Conservation (phyloP, 2,329 filamentous ascomycete species). For the Cercospora sp. region DNA sequence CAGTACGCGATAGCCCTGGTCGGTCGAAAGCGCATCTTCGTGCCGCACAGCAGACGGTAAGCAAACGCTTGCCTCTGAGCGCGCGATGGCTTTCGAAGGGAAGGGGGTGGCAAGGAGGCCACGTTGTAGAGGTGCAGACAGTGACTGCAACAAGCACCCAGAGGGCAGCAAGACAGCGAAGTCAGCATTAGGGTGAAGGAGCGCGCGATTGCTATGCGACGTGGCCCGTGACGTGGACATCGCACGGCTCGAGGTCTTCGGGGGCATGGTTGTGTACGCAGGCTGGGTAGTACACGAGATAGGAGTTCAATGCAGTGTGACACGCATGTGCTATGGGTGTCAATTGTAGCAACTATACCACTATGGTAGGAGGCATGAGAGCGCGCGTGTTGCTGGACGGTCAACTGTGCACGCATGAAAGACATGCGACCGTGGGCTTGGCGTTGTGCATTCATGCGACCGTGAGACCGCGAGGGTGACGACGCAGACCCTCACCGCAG, state of each 20-base stretch:
- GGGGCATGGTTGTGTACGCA: not conserved
- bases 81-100: not conserved
- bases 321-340: not conserved
- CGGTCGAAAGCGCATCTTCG: not conserved
- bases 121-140: not conserved
- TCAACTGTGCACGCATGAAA: not conserved
- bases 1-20: not conserved
- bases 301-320: not conserved
- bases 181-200: not conserved
- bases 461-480: not conserved
- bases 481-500: not conserved
- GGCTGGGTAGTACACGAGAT: not conserved
- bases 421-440: not conserved
- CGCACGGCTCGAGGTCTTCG: not conserved
- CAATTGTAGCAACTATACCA: not conserved
- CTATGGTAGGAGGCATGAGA: not conserved
- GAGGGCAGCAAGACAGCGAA: not conserved
- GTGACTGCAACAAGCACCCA: not conserved
- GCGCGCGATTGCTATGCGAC: not conserved
- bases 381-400: not conserved
- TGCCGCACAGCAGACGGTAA: not conserved
- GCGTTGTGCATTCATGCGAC: not conserved
- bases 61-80: not conserved
- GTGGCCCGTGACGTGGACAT: not conserved
- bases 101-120: not conserved